These are phyloP conservation scores for Russula brevipes DNA, from an alignment of 768 basidiomycete species.

Conservation along the genomic window DNA sequence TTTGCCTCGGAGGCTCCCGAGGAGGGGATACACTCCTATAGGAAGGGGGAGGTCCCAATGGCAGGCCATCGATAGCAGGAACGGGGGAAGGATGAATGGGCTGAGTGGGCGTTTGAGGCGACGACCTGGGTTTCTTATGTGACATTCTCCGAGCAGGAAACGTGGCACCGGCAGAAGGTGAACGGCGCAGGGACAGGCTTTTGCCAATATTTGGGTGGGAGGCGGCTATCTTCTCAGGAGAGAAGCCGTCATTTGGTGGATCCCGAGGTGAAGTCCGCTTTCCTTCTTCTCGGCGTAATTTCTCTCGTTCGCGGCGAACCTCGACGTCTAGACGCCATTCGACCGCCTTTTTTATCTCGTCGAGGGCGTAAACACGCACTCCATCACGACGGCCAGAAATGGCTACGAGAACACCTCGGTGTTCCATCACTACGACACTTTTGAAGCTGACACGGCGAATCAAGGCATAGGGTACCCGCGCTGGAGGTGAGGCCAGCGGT, in stretches of 20 bases:
- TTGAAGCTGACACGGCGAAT: conserved; percentile 80
- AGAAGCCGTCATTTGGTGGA: conserved; percentile 29
- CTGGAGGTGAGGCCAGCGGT: conserved; percentile 70
- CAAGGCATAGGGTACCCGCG: conserved; percentile 72
- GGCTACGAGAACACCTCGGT: conserved; percentile 84
- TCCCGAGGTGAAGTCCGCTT: conserved; percentile 42
- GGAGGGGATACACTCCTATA: conserved; percentile 40
- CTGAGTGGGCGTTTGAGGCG: conserved; percentile 21
- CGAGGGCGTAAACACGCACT: conserved; percentile 82
- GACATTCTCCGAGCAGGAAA: conserved; percentile 9
- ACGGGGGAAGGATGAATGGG: conserved; percentile 13
- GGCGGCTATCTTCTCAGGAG: conserved; percentile 25
- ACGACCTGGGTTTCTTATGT: conserved; percentile 25
- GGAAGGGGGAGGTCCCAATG: conserved; percentile 60
- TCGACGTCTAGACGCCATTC: conserved; percentile 87
- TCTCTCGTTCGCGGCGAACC: conserved; percentile 67
- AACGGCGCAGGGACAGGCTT: conserved; percentile 19
- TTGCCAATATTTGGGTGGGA: conserved; percentile 19
- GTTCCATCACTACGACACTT: conserved; percentile 88
- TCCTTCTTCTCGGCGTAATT: conserved; percentile 58
- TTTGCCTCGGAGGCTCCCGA: conserved; percentile 37
- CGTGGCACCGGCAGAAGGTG: conserved; percentile 4
- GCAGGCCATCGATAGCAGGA: conserved; percentile 20
- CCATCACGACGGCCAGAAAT: conserved; percentile 84
- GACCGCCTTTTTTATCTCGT: conserved; percentile 79